phyloP scores from a whole-genome alignment of 352 stramenopile genomes.

The Poterioochromonas sp. region DNA sequence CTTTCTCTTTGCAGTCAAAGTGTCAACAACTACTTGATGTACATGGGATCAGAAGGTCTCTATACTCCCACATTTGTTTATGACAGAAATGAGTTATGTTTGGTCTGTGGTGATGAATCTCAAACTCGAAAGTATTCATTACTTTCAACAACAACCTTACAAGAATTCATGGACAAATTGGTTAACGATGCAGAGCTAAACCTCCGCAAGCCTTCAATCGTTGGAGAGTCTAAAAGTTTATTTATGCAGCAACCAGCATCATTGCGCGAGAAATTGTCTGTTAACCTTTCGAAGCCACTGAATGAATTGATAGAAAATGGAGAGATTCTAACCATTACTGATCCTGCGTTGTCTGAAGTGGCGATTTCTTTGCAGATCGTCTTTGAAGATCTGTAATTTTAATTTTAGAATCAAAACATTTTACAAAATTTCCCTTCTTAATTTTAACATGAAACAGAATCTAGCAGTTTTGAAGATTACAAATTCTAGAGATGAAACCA shows the following conservation, averaged over 20 bases:
- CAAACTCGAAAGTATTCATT: conserved; percentile 47
- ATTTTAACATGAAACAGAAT: too few species aligned
- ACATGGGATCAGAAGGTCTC: conserved; percentile 85
- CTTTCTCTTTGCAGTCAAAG: conserved; percentile 87
- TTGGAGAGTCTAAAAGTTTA: conserved; percentile 49
- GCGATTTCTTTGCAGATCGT: too few species aligned
- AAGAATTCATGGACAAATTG: conserved; percentile 56
- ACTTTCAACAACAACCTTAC: conserved; percentile 48
- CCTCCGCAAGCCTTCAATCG: conserved; percentile 57
- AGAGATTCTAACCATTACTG: conserved; percentile 83
- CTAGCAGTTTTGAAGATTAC: too few species aligned
- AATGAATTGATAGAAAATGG: conserved; percentile 70
- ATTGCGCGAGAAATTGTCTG: conserved; percentile 73
- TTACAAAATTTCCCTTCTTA: too few species aligned
- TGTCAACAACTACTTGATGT: conserved; percentile 98
- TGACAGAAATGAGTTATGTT: conserved; percentile 73
- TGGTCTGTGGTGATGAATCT: conserved; percentile 63
- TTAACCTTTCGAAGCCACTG: conserved; percentile 78
- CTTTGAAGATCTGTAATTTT: too few species aligned
- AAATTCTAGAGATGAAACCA: too few species aligned
- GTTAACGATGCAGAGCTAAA: conserved; percentile 49
- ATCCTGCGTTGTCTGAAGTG: conserved; percentile 49
- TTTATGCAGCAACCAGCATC: conserved; percentile 65
- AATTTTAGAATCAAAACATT: too few species aligned
- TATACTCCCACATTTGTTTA: conserved; percentile 94